These are phyloP conservation scores for Moricandia moricandioides DNA, from an alignment of 345 rosid genomes.

Conservation along the genomic window DNA sequence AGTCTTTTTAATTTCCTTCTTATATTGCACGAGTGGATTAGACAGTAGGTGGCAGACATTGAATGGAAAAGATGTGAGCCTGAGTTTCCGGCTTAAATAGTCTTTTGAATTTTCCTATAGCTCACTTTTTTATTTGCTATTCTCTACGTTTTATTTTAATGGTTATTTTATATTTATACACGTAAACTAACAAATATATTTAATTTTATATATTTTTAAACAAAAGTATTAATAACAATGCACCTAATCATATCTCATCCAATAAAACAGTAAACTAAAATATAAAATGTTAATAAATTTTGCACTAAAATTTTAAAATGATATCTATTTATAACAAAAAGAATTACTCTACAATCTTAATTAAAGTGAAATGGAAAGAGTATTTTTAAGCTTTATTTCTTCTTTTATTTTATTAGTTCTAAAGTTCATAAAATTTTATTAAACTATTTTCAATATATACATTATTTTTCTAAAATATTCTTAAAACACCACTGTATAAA, in stretches of 20 bases:
- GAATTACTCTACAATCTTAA: no score
- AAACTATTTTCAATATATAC: neutral
- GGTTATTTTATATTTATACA: no score
- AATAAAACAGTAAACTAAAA: no score
- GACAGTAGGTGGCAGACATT: conserved; percentile 35
- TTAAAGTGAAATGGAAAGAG: no score
- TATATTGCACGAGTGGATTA: conserved; percentile 30
- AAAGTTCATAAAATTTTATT: neutral
- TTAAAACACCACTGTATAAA: neutral
- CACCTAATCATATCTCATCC: no score
- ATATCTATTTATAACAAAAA: no score
- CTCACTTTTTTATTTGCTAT: neutral
- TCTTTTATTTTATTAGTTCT: neutral
- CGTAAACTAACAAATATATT: no score
- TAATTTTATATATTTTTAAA: no score
- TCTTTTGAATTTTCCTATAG: conserved; percentile 4
- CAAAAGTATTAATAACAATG: no score
- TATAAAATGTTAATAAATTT: no score
- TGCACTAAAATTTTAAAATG: no score
- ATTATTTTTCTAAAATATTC: neutral
- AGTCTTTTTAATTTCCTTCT: neutral
- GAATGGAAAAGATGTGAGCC: conserved; percentile 19
- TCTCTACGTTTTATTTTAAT: neutral
- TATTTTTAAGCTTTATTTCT: no score
- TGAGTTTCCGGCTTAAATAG: conserved; percentile 21